Evolutionary conservation across 1,284 basidiomycete species (phyloP).

Genomic region (Nidula niveotomentosa): DNA sequence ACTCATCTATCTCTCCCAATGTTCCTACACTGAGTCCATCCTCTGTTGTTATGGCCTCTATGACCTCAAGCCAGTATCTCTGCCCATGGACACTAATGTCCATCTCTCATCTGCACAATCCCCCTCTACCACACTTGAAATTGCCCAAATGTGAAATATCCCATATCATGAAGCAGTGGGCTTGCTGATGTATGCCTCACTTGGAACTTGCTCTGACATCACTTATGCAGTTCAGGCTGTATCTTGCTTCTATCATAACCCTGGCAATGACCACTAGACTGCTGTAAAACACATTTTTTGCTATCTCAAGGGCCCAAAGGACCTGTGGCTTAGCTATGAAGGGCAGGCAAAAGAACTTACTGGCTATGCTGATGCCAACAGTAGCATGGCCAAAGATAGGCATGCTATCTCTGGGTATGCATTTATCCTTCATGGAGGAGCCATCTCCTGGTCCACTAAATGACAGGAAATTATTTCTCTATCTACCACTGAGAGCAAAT

Average conservation of each 20-base stretch:
- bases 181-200: no score
- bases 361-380: constrained; percentile 26
- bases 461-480: constrained; percentile 29
- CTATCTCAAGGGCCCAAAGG: constrained; percentile 4
- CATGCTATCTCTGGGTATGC: constrained; percentile 28
- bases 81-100: no score
- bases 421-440: constrained; percentile 28
- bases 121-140: background rate
- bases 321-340: background rate
- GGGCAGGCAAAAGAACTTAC: constrained; percentile 7
- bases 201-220: constrained; percentile 5
- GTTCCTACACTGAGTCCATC: no score
- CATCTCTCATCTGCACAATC: background rate
- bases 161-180: no score
- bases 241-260: background rate
- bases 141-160: background rate
- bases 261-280: background rate
- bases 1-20: no score
- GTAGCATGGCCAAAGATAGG: constrained; percentile 14
- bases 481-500: constrained; percentile 24
- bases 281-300: constrained; percentile 2
- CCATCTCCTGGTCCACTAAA: constrained; percentile 33
- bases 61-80: no score
- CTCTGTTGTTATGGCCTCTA: no score
- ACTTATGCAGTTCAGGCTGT: constrained; percentile 3